Evolutionary conservation across 1,284 basidiomycete genomes (phyloP).

Genomic region (Ganoderma boninense): DNA sequence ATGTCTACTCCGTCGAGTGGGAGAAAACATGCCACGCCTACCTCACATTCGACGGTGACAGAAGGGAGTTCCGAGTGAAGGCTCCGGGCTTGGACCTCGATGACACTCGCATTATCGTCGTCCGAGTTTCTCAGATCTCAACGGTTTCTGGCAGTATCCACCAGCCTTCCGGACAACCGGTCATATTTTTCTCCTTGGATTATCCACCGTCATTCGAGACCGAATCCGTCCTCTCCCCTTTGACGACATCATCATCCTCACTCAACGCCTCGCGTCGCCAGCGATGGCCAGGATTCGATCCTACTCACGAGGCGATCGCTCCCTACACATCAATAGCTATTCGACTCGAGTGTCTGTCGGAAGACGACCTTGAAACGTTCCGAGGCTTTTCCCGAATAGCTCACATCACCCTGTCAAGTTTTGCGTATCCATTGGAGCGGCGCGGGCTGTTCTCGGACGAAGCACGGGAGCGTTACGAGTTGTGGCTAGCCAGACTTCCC

Average conservation of each 20-base stretch:
- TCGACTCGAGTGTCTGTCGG: conserved; percentile 52
- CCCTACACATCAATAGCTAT: conserved; percentile 59
- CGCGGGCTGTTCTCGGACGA: conserved; percentile 52
- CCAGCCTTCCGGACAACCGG: conserved; percentile 34
- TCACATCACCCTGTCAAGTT: conserved; percentile 44
- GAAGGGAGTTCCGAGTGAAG: conserved; percentile 54
- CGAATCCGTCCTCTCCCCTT: conserved; percentile 31
- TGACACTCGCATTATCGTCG: conserved; percentile 47
- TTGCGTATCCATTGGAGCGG: conserved; percentile 48
- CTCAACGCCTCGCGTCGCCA: conserved; percentile 30
- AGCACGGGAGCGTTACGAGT: conserved; percentile 44
- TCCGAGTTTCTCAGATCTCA: conserved; percentile 54
- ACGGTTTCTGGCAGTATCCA: conserved; percentile 46
- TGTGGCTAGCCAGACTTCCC: conserved; percentile 48
- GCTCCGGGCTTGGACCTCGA: conserved; percentile 25
- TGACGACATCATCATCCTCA: conserved; percentile 34
- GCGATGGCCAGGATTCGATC: conserved; percentile 36
- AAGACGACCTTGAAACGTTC: conserved; percentile 48
- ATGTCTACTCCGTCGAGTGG: conserved; percentile 64
- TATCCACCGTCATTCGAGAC: conserved; percentile 56
- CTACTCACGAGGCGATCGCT: conserved; percentile 41
- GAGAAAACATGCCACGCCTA: conserved; percentile 46
- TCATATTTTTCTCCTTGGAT: conserved; percentile 53
- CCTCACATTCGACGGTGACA: conserved; percentile 52
- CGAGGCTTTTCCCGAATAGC: conserved; percentile 46